Base-by-base conservation (phyloP, 352 stramenopile genomes). In the Phytophthora lateralis region DNA sequence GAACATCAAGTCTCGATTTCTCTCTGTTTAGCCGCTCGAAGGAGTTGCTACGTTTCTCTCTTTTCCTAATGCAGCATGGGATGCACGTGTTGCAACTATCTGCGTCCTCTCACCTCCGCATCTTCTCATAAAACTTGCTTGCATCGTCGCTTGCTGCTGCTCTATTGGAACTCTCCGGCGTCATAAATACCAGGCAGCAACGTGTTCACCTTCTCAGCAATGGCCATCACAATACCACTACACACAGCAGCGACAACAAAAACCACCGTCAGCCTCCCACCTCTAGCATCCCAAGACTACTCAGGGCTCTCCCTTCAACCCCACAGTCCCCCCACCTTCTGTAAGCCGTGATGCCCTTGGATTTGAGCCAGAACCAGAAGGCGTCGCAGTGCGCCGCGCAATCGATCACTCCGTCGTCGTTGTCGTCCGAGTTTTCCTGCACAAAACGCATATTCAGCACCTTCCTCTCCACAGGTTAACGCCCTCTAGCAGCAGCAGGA, bases 151-250 rank as follows among this genome's bases (percentile, higher is more conserved):
- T 63, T 20, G 7, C 34, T 39, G 49, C 21, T 63, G 56, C 41
- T 75, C 71, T 98, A 97, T 60, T 98, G 88, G 78, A 98, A 99
- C 43, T 97, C 84, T 60, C 80, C 81, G 32, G 92, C 78, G 79
- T 99, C 95, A 83, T 99, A 98, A 78, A 98, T 97, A 78, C 95
- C 95, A 68, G 92, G 93, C 52, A 99, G 88, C 79, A 98, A 96
- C 39, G 92, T 98, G 83, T 98, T 98, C 45, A 98, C 87, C 78
- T 98, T 99, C 75, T 98, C 95, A 7, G 96, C 96, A 70, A 99
- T 97, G 11, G 93, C 93, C 78, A 97, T 97, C 20, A 99, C 97
- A 75, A 99, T 98, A 14, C 93, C 96, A 55, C 92, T 98, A 60
- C 3, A 3, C 26, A 63, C 10, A 66, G 18, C 17, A 50, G 9